These are phyloP conservation scores for Lotus japonicus DNA, from an alignment of 306 rosid genomes.

Conservation along the genomic window DNA sequence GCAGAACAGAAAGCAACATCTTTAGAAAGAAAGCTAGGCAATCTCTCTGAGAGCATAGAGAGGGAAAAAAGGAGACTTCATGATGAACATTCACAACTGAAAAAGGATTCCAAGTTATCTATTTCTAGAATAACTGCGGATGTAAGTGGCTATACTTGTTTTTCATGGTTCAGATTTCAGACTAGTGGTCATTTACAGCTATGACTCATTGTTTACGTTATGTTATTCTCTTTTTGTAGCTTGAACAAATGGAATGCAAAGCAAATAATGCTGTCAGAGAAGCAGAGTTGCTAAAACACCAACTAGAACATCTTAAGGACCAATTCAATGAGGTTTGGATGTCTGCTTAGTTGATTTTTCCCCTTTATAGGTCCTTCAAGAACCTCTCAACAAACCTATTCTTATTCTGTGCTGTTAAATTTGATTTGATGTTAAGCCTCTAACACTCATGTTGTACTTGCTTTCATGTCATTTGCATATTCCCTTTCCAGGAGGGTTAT, in stretches of 20 bases:
- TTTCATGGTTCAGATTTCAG: neutral
- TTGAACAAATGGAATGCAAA: constrained; percentile 67
- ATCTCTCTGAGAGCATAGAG: constrained; percentile 54
- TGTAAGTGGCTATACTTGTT: constrained; percentile 38
- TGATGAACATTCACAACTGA: constrained; percentile 50
- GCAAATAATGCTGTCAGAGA: constrained; percentile 77
- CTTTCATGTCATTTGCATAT: constrained; percentile 7
- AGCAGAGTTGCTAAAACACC: constrained; percentile 58
- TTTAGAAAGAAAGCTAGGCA: constrained; percentile 53
- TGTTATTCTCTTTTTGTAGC: constrained; percentile 39
- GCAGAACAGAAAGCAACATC: constrained; percentile 57
- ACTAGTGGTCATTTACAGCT: neutral
- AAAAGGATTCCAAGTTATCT: constrained; percentile 67
- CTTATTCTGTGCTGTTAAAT: neutral
- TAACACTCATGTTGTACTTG: constrained; percentile 6
- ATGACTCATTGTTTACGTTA: constrained; percentile 6
- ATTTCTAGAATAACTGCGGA: constrained; percentile 56
- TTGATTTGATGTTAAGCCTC: constrained; percentile 7
- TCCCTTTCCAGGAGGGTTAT: neutral
- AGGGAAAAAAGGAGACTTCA: constrained; percentile 52
- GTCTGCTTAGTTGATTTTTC: constrained; percentile 15
- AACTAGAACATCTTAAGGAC: constrained; percentile 54
- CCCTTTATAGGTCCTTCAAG: constrained; percentile 2
- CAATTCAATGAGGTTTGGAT: constrained; percentile 63
- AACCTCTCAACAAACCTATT: neutral